phyloP scores from a whole-genome alignment of 148 eudicot genomes.

The Euryodendron excelsum region DNA sequence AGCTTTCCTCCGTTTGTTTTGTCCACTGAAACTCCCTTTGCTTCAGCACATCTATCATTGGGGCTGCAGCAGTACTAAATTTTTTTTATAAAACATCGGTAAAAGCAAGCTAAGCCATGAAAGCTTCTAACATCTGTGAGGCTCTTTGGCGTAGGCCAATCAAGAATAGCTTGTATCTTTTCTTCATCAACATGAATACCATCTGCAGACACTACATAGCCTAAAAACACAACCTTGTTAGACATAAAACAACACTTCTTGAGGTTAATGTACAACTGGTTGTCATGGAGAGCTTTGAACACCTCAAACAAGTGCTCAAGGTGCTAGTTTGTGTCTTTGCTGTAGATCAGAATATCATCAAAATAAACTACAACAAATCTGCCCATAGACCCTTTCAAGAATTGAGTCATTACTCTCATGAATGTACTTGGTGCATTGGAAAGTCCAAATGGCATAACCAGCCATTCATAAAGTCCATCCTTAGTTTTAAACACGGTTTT shows the following conservation, averaged over 20 bases:
- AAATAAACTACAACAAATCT: neutral
- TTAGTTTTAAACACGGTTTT: too few relatives aligned
- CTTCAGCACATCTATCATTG: neutral
- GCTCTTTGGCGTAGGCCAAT: neutral
- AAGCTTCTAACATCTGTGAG: neutral
- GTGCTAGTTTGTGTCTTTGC: neutral
- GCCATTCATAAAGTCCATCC: slow-evolving; percentile 7
- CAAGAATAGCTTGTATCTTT: neutral
- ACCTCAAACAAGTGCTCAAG: neutral
- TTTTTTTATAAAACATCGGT: neutral
- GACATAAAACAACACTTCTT: neutral
- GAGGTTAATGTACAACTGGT: neutral
- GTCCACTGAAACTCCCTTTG: too few relatives aligned
- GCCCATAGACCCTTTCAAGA: neutral
- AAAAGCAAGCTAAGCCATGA: neutral
- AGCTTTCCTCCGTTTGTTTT: too few relatives aligned
- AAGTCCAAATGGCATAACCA: slow-evolving; percentile 2
- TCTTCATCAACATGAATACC: neutral
- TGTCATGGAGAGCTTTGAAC: neutral
- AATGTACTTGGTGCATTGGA: neutral
- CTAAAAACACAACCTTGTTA: neutral
- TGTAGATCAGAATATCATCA: neutral
- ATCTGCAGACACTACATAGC: neutral
- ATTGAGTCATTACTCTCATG: neutral
- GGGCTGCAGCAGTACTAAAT: neutral